Conservation (phyloP, 2,329 filamentous ascomycete genomes). For the Aspergillaceae sp. region DNA sequence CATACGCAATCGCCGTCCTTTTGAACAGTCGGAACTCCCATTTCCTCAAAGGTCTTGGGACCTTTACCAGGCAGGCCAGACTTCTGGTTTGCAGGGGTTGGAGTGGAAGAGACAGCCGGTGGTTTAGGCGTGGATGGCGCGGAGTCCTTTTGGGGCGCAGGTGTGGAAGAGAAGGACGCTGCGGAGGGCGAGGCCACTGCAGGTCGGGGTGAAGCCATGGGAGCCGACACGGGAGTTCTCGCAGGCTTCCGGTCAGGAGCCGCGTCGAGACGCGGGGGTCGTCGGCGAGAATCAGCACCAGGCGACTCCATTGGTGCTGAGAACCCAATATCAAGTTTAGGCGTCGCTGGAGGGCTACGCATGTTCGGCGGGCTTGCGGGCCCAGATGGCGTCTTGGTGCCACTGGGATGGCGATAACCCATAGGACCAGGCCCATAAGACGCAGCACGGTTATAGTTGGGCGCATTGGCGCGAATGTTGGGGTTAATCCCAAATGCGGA, state of each 20-base stretch:
- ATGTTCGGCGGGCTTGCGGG: conserved; percentile 22
- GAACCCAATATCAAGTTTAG: conserved; percentile 40
- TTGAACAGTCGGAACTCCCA: conserved; percentile 83
- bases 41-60: conserved; percentile 93
- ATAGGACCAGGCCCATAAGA: conserved; percentile 26
- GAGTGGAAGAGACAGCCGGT: conserved; percentile 12
- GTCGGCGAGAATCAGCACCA: conserved; percentile 22
- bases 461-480: conserved; percentile 36
- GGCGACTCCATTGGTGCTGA: conserved; percentile 37
- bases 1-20: conserved; percentile 85
- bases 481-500: conserved; percentile 43
- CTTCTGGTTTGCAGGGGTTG: conserved; percentile 27
- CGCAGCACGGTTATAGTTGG: conserved; percentile 24
- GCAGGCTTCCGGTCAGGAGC: conserved; percentile 24
- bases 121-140: conserved; percentile 36
- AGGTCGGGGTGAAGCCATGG: conserved; percentile 19
- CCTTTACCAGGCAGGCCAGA: conserved; percentile 55
- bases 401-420: conserved; percentile 20
- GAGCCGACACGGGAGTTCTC: conserved; percentile 22
- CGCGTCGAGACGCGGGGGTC: conserved; percentile 21
- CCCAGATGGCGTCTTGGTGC: conserved; percentile 9
- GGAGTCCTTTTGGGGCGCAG: conserved; percentile 21
- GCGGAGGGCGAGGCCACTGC: conserved; percentile 20
- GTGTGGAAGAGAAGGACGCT: conserved; percentile 22
- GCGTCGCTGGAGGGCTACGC: conserved; percentile 20